A percentile compares a stretch with the other conserved stretches of the same genome.
Evolutionary conservation across 441 rosid genomes (phyloP).

Genomic region (Gossypium gossypioides): DNA sequence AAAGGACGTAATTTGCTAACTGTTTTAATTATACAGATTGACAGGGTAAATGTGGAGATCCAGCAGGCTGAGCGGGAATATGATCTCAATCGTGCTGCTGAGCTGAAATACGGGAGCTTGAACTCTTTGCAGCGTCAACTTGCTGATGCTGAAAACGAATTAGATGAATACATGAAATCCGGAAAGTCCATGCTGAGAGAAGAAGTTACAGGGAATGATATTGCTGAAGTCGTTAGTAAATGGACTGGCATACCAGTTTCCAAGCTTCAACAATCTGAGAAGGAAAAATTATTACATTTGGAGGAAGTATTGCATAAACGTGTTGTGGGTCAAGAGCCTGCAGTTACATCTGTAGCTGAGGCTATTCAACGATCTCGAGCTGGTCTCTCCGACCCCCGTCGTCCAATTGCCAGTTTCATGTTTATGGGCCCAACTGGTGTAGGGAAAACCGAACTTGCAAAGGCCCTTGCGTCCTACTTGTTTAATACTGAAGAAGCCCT

Average conservation of each 20-base stretch:
- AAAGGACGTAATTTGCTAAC: background rate
- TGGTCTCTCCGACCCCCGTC: slow-evolving; percentile 87
- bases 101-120: slow-evolving; percentile 86
- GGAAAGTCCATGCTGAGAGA: slow-evolving; percentile 94
- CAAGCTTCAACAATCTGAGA: slow-evolving; percentile 87
- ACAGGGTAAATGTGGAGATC: slow-evolving; percentile 86
- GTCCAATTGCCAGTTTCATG: slow-evolving; percentile 97
- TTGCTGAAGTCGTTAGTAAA: slow-evolving; percentile 89
- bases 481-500: slow-evolving; percentile 95
- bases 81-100: slow-evolving; percentile 97
- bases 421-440: slow-evolving; percentile 99
- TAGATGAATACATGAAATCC: slow-evolving; percentile 71
- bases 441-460: slow-evolving; percentile 94
- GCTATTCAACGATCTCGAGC: slow-evolving; percentile 95
- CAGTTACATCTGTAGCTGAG: slow-evolving; percentile 84
- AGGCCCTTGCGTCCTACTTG: slow-evolving; percentile 79
- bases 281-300: slow-evolving; percentile 70
- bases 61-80: slow-evolving; percentile 98
- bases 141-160: slow-evolving; percentile 71
- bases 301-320: slow-evolving; percentile 86
- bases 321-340: slow-evolving; percentile 89
- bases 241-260: slow-evolving; percentile 98
- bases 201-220: slow-evolving; percentile 84
- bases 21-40: slow-evolving; percentile 44
- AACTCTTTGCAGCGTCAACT: slow-evolving; percentile 80